Evolutionary conservation across 495 filamentous ascomycete genomes (phyloP), one percentile per base, ranked within the genome.

Genomic region (Polyplosphaeria fusca): DNA sequence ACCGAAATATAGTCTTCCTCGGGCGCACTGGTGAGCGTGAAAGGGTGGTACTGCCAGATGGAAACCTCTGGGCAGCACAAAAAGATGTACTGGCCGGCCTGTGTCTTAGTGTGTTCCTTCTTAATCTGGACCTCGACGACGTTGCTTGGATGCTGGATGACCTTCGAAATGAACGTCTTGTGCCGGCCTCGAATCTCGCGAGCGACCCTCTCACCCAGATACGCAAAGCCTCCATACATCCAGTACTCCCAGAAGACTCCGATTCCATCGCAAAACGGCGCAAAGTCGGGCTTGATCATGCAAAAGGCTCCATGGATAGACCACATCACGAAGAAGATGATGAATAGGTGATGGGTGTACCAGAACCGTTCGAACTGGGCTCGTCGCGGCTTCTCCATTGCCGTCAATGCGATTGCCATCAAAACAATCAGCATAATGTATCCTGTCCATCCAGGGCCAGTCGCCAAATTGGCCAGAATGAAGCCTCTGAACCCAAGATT

Each of bases 81-180:
- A 73, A 88, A 87, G 51, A 91, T 88, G 70, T 88, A 89, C 77
- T 90, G 87, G 30, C 87, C 87, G 46, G 86, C 86, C 52, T 78
- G 79, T n/a, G 85, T 84, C 73, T 82, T 86, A 26, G 85, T 87
- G 69, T 84, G 75, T 64, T 86, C 85, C 65, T 89, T 91, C 77
- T 89, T 89, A 70, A 91, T 88, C 69, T 91, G 87, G 47, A 91
- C 88, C 65, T 91, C 87, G 64, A 86, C 81, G 18, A 91, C 87
- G 61, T 87, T 87, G 72, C 86, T 86, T 4, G 87, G 86, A 71
- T 91, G 87, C 69, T 89, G 86, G 59, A 91, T 84, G 66, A 91
- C 86, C 69, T 89, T 89, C 37, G 84, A 87, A 59, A 91, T 86
- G 67, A 84, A 87, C 5, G 86, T 88, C 74, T 83, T 85, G 73